These are phyloP conservation scores for Rhynchospora tenuis DNA, from an alignment of 176 grass and related monocot species.

Conservation along the genomic window DNA sequence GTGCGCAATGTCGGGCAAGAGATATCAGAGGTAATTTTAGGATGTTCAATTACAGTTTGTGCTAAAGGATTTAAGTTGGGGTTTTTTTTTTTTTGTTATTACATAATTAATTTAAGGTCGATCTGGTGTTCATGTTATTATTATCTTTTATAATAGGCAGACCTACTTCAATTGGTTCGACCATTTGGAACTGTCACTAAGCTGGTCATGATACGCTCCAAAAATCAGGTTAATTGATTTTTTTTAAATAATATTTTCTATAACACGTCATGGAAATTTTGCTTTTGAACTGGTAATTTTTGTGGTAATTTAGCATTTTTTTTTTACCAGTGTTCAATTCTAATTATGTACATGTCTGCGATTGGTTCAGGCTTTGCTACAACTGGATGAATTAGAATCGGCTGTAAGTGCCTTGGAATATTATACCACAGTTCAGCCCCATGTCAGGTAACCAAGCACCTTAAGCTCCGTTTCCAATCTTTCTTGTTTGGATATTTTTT, in stretches of 20 bases:
- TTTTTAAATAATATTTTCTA: too few species aligned
- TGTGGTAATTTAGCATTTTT: background rate
- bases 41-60: too few species aligned
- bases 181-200: slow-evolving; percentile 72
- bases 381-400: slow-evolving; percentile 81
- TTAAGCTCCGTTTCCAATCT: background rate
- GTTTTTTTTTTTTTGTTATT: background rate
- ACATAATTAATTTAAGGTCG: background rate
- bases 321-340: background rate
- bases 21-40: slow-evolving; percentile 64
- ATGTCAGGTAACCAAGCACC: slow-evolving; percentile 57
- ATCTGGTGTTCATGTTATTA: background rate
- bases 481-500: slow-evolving; percentile 7
- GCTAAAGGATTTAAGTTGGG: background rate
- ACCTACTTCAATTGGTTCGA: slow-evolving; percentile 86
- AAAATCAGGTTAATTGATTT: slow-evolving; percentile 70
- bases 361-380: slow-evolving; percentile 61
- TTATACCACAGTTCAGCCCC: slow-evolving; percentile 79
- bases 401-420: slow-evolving; percentile 77
- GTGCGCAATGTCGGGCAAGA: slow-evolving; percentile 93
- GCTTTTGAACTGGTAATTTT: background rate
- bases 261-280: background rate
- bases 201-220: slow-evolving; percentile 79
- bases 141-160: slow-evolving; percentile 39
- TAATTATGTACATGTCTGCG: background rate